Percentiles rank a stretch among this genome's conserved stretches.
phyloP scores from a whole-genome alignment of 1,284 basidiomycete genomes.

The Boletellus sp. region DNA sequence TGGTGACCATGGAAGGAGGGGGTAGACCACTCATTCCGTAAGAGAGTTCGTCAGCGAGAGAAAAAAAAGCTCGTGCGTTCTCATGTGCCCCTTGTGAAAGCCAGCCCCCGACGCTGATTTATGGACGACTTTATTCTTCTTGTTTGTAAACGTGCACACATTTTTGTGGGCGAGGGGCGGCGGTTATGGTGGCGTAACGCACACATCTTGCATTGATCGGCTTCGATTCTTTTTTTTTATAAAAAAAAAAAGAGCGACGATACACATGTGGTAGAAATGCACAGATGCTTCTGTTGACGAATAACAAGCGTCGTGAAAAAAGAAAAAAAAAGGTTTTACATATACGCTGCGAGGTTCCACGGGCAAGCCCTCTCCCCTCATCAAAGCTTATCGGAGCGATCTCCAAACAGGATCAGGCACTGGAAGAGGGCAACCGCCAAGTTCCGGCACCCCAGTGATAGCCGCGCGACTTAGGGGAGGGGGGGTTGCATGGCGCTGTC shows the following conservation, averaged over 20 bases:
- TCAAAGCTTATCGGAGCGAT: slow-evolving; percentile 31
- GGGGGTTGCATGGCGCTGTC: slow-evolving; percentile 7
- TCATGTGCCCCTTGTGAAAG: slow-evolving; percentile 15
- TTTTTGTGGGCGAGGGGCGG: slow-evolving; percentile 5
- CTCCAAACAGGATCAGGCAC: slow-evolving; percentile 26
- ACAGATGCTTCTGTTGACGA: slow-evolving; percentile 4
- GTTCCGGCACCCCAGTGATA: slow-evolving; percentile 18
- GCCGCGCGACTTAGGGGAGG: slow-evolving; percentile 10
- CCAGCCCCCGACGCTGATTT: slow-evolving; percentile 12
- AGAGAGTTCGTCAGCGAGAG: slow-evolving; percentile 12
- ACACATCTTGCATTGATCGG: too few relatives aligned
- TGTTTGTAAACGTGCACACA: slow-evolving; percentile 6
- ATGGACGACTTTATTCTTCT: slow-evolving; percentile 15
- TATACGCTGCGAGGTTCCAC: background rate
- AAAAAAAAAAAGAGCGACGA: too few relatives aligned
- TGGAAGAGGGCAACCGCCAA: slow-evolving; percentile 1
- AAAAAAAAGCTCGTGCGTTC: slow-evolving; percentile 16
- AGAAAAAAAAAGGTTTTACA: slow-evolving; percentile 1
- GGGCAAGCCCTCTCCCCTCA: slow-evolving; percentile 1
- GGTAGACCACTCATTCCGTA: slow-evolving; percentile 22
- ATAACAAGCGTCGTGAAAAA: background rate
- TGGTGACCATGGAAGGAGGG: slow-evolving; percentile 34
- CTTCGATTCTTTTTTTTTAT: too few relatives aligned
- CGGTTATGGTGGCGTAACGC: background rate
- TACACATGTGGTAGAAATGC: slow-evolving; percentile 9